Conservation (phyloP, 2,329 filamentous ascomycete genomes). For the Xylaria sp. region DNA sequence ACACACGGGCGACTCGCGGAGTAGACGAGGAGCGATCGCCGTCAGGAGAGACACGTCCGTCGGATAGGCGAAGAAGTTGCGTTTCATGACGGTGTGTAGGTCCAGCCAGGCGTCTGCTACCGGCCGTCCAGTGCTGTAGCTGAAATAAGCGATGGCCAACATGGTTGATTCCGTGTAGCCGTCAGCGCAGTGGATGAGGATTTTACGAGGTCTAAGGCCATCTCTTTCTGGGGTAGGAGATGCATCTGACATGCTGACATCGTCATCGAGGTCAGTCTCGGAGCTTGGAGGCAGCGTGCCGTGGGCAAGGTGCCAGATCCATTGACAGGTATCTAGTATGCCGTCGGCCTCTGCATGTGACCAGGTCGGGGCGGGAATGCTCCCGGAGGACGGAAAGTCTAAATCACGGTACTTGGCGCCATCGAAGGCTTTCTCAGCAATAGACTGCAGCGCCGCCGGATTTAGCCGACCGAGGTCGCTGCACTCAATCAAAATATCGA, state of each 20-base stretch:
- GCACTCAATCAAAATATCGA: constrained; percentile 88
- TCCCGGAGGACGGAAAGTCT: constrained; percentile 95
- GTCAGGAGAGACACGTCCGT: constrained; percentile 87
- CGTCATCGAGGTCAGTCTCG: constrained; percentile 53
- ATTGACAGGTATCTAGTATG: constrained; percentile 86
- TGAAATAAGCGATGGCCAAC: constrained; percentile 89
- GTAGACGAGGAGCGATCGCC: constrained; percentile 77
- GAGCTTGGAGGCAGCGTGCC: constrained; percentile 59
- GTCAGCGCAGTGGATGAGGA: constrained; percentile 93
- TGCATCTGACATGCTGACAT: constrained; percentile 55
- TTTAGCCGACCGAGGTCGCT: constrained; percentile 85
- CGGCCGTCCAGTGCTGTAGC: constrained; percentile 85
- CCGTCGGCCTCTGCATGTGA: constrained; percentile 84
- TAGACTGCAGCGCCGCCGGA: constrained; percentile 69
- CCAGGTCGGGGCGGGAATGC: constrained; percentile 85
- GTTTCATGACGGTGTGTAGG: constrained; percentile 80
- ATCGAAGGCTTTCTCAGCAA: constrained; percentile 66
- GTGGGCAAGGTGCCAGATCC: constrained; percentile 87
- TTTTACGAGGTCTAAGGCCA: constrained; percentile 65
- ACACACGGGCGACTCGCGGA: constrained; percentile 73
- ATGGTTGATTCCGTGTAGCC: constrained; percentile 96
- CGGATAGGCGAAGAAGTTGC: constrained; percentile 97
- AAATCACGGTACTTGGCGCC: constrained; percentile 58
- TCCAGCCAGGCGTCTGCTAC: constrained; percentile 88
- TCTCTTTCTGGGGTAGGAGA: constrained; percentile 48